Conservation (phyloP, 129 eudicot species). For the Escallonia herrerae region DNA sequence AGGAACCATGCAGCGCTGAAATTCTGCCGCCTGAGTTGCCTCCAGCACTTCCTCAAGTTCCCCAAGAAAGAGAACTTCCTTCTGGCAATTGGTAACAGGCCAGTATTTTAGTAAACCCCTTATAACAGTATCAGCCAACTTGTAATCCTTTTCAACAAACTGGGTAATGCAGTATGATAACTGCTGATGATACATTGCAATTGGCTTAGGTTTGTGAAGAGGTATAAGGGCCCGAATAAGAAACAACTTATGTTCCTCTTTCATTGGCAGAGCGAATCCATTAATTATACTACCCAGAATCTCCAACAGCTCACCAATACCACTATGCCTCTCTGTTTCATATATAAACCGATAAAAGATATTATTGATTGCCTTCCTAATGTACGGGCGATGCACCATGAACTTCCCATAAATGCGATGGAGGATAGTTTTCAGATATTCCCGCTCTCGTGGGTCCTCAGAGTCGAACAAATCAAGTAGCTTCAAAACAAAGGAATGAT, state of each 20-base stretch:
- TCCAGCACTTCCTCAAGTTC: slow-evolving; percentile 92
- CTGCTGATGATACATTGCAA: slow-evolving; percentile 45
- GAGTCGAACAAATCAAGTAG: slow-evolving; percentile 50
- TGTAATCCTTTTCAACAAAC: slow-evolving; percentile 63
- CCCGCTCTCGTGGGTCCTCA: slow-evolving; percentile 52
- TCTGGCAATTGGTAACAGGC: slow-evolving; percentile 90
- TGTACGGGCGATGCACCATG: slow-evolving; percentile 59
- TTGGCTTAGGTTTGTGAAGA: slow-evolving; percentile 52
- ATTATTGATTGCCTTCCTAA: slow-evolving; percentile 48
- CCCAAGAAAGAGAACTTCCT: slow-evolving; percentile 84
- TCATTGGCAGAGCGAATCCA: slow-evolving; percentile 70
- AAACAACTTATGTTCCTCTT: slow-evolving; percentile 55
- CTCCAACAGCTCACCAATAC: slow-evolving; percentile 52
- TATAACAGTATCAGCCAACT: slow-evolving; percentile 67
- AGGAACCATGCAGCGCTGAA: slow-evolving; percentile 75
- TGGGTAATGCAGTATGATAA: slow-evolving; percentile 45
- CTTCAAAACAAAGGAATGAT: slow-evolving; percentile 43
- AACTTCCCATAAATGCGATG: slow-evolving; percentile 58
- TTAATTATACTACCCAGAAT: slow-evolving; percentile 53
- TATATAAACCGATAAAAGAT: slow-evolving; percentile 44
- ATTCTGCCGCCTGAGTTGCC: slow-evolving; percentile 65
- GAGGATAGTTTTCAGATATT: slow-evolving; percentile 48
- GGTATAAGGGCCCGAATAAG: slow-evolving; percentile 49
- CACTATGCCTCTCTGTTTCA: slow-evolving; percentile 47
- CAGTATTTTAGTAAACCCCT: slow-evolving; percentile 78